phyloP scores from a whole-genome alignment of 805 yeast species.

The Metschnikowia vanudenii region DNA sequence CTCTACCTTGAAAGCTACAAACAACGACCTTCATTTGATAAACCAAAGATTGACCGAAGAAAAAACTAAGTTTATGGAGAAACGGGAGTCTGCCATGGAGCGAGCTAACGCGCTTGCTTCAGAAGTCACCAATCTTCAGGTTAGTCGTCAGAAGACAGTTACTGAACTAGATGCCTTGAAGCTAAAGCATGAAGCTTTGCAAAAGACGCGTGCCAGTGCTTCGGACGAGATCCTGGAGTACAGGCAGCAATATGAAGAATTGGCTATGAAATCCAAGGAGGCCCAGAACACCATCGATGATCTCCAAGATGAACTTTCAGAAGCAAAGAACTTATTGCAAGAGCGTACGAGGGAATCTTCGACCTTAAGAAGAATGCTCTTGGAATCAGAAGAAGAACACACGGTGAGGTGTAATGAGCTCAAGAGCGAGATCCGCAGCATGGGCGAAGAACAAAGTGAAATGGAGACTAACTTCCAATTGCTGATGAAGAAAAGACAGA shows the following conservation, averaged over 20 bases:
- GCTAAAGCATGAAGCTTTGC: slow-evolving; percentile 34
- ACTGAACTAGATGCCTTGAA: slow-evolving; percentile 41
- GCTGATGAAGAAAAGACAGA: slow-evolving; percentile 51
- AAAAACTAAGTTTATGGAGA: slow-evolving; percentile 40
- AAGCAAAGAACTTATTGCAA: slow-evolving; percentile 66
- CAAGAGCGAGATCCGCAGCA: slow-evolving; percentile 47
- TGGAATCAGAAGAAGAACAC: slow-evolving; percentile 64
- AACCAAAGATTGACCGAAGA: slow-evolving; percentile 37
- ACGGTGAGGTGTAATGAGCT: slow-evolving; percentile 54
- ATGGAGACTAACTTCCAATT: slow-evolving; percentile 53
- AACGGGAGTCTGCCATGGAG: slow-evolving; percentile 40
- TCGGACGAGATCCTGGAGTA: slow-evolving; percentile 42
- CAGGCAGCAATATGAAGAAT: slow-evolving; percentile 71
- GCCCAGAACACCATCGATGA: slow-evolving; percentile 57
- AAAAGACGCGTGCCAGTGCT: slow-evolving; percentile 34
- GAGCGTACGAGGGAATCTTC: slow-evolving; percentile 80
- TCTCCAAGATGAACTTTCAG: slow-evolving; percentile 80
- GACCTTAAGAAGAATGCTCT: slow-evolving; percentile 64
- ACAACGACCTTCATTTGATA: slow-evolving; percentile 38
- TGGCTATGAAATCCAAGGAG: slow-evolving; percentile 66
- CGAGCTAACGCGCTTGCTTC: slow-evolving; percentile 30
- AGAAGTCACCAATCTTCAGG: slow-evolving; percentile 41
- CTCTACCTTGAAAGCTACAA: slow-evolving; percentile 40
- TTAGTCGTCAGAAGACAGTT: slow-evolving; percentile 40
- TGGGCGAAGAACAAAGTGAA: slow-evolving; percentile 60